Base-by-base conservation (phyloP, 2,329 filamentous ascomycete species). In the Myriosclerotinia scirpicola region DNA sequence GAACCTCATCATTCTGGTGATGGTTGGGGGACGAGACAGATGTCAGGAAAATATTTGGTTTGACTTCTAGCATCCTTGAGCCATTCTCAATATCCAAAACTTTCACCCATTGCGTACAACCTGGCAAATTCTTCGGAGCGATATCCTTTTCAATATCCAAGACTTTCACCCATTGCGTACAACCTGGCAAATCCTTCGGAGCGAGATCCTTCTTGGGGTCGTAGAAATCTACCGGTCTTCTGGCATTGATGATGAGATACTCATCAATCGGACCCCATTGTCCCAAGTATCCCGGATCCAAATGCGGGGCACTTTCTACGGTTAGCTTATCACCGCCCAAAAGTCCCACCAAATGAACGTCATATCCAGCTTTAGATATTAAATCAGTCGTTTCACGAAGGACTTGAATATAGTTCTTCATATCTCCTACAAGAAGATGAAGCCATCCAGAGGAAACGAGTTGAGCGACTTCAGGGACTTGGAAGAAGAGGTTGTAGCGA, bases 271-370 rank as follows among this genome's bases (percentile, higher is more conserved):
- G 14, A 17, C 58, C 30, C 58, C 44, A 60, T 50, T 50, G 30
- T 14, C 22, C 17, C 1, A 60, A 9, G 3, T 0, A 7, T 26
- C 30, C 58, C 7, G 30, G 44, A 50, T 50, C 44, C 38, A 38
- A 7, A 38, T 60, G 44, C 1, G 44, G 44, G 5, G 30, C 44
- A 4, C 20, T 50, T 26, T 60, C 44, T 1, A 50, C 12, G 6
- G 58, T 60, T 20, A 60, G 20, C 20, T 60, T 60, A 26, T 60
- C 58, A 20, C 58, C 58, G 2, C 58, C 58, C n/a, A 60, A 38
- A 17, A 60, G 7, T 38, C 58, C 58, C 2, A 60, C 58, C 44
- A 60, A 20, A 14, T 60, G 50, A 6, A 60, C 44, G 1, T 17
- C 20, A 50, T 38, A 60, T 17, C 44, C 44, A 26, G 44, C 44